Conservation (phyloP, 768 basidiomycete species). For the Tephrocybe sp. region DNA sequence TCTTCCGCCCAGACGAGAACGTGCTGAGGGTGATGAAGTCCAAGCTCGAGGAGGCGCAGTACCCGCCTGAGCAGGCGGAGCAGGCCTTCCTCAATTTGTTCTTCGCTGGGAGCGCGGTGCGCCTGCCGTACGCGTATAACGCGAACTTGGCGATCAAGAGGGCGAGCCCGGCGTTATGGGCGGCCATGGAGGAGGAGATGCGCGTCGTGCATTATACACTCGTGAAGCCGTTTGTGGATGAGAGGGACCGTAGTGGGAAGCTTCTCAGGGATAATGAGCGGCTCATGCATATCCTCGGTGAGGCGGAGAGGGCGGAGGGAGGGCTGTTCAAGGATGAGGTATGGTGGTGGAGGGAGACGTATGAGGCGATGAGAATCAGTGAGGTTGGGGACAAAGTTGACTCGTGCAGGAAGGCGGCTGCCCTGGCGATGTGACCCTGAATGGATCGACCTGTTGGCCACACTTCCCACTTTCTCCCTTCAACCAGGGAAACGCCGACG, state of each 20-base stretch:
- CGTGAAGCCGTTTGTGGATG: constrained; percentile 23
- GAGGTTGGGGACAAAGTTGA: constrained; percentile 7
- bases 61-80: constrained; percentile 33
- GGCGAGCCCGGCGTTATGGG: constrained; percentile 32
- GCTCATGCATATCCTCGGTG: constrained; percentile 21
- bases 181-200: constrained; percentile 28
- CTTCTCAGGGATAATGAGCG: constrained; percentile 22
- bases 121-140: constrained; percentile 42
- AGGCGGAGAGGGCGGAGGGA: constrained; percentile 15
- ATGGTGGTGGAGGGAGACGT: constrained; percentile 32
- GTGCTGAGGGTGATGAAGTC: constrained; percentile 30
- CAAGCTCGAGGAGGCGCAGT: constrained; percentile 27
- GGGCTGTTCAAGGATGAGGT: constrained; percentile 33
- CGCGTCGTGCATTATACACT: constrained; percentile 39
- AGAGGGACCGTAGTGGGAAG: background rate
- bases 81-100: constrained; percentile 42
- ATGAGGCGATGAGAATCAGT: constrained; percentile 23
- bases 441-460: no score
- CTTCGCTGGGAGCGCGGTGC: constrained; percentile 32
- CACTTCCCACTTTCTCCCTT: no score
- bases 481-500: no score
- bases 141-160: constrained; percentile 40
- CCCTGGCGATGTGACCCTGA: no score
- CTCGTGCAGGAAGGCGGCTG: no score
- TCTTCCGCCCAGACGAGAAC: constrained; percentile 28